phyloP scores from a whole-genome alignment of 2,329 filamentous ascomycete genomes.

The Botrytis sinoallii region DNA sequence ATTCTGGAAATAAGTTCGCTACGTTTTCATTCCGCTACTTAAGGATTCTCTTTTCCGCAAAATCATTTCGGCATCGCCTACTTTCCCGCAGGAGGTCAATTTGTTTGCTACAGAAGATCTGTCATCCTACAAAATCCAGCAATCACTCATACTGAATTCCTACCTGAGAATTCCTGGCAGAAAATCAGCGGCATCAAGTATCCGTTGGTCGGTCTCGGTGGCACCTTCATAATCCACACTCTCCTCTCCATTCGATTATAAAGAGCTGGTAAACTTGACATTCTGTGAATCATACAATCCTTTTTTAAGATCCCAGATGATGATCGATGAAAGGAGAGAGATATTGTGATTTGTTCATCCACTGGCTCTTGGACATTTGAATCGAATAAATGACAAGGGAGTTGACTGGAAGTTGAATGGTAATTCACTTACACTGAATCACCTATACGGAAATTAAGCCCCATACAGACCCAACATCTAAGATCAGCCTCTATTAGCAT shows the following conservation, averaged over 20 bases:
- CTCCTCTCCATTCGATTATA: not conserved
- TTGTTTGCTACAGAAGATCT: not conserved
- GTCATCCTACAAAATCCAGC: not conserved
- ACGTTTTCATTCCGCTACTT: not conserved
- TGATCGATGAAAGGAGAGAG: not conserved
- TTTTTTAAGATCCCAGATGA: not conserved
- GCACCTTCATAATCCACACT: not conserved
- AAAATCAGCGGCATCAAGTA: not conserved
- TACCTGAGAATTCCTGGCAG: not conserved
- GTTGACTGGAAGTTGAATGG: not conserved
- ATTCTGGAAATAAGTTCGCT: not conserved
- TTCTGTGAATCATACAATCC: not conserved
- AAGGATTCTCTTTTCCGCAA: not conserved
- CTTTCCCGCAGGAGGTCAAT: not conserved
- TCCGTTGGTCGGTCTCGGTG: not conserved
- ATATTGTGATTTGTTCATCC: not conserved
- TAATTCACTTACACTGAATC: not conserved
- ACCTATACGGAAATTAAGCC: not conserved
- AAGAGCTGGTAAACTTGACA: not conserved
- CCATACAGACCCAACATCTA: not conserved
- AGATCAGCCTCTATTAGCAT: not conserved
- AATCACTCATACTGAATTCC: not conserved
- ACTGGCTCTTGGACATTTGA: not conserved
- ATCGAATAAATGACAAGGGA: not conserved
- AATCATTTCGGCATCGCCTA: not conserved